Percentiles rank a stretch among this genome's conserved stretches.
Evolutionary conservation across 75 land plant genomes (phyloP).

Genomic region (Cryptomeria japonica): DNA sequence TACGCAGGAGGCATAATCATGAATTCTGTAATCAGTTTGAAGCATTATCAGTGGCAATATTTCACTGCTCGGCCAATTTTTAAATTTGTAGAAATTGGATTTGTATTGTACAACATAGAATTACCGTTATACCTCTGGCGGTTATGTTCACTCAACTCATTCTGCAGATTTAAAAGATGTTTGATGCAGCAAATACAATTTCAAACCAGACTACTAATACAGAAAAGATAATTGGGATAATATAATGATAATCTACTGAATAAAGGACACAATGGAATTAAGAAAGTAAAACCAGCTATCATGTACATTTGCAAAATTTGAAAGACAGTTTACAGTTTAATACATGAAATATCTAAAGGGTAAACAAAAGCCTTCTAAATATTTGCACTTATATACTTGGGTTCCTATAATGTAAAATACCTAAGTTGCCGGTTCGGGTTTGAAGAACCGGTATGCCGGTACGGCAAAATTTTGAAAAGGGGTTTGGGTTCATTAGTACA

Average conservation of each 20-base stretch:
- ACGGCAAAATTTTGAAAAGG: no score
- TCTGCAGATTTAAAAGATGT: neutral
- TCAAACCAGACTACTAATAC: neutral
- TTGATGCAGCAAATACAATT: neutral
- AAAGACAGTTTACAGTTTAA: neutral
- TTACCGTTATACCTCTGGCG: neutral
- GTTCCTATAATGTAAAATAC: no score
- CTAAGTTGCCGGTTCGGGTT: no score
- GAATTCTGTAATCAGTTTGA: neutral
- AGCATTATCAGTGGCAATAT: neutral
- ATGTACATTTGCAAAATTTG: neutral
- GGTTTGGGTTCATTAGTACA: no score
- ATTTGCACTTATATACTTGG: neutral
- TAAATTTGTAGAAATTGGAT: neutral
- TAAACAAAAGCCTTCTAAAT: neutral
- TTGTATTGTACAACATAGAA: neutral
- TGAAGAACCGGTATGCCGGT: no score
- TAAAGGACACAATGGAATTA: neutral
- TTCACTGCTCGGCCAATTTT: neutral
- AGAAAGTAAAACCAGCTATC: neutral
- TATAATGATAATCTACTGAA: neutral
- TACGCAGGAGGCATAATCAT: neutral
- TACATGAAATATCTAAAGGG: neutral
- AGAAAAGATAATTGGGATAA: neutral
- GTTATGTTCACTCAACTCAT: neutral